Conservation (phyloP, 768 basidiomycete species). For the Holtermannia corniformis region DNA sequence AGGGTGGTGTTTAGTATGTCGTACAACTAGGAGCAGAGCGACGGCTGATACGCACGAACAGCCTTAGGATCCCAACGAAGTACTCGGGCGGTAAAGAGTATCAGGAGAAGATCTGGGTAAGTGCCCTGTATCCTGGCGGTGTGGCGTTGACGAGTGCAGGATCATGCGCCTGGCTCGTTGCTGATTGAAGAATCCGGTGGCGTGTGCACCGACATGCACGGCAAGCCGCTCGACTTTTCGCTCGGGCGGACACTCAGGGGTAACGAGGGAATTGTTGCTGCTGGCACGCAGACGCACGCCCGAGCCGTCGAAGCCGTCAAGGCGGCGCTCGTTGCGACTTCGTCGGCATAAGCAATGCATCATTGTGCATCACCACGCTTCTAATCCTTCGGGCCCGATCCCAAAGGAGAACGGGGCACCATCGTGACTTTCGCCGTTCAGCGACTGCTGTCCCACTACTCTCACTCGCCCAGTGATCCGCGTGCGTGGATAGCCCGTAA, state of each 20-base stretch:
- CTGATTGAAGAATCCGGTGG: constrained; percentile 86
- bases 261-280: constrained; percentile 81
- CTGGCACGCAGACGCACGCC: constrained; percentile 60
- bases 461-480: not conserved
- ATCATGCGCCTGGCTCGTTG: constrained; percentile 79
- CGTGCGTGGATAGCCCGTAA: not conserved
- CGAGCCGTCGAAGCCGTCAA: constrained; percentile 66
- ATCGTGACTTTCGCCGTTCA: not conserved
- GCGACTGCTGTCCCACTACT: not conserved
- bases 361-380: constrained; percentile 6
- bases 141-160: constrained; percentile 47
- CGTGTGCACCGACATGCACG: constrained; percentile 72
- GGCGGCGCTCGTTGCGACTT: constrained; percentile 47
- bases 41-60: constrained; percentile 41
- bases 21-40: constrained; percentile 55
- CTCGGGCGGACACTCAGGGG: constrained; percentile 72
- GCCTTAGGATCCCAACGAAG: constrained; percentile 41
- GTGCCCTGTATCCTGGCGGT: constrained; percentile 1
- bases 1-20: constrained; percentile 51
- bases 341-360: constrained; percentile 28
- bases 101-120: constrained; percentile 96
- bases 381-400: constrained; percentile 17
- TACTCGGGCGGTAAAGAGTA: constrained; percentile 53
- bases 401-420: constrained; percentile 17
- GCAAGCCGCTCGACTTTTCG: constrained; percentile 70